phyloP scores from a whole-genome alignment of 345 rosid genomes.

The Viola odorata region DNA sequence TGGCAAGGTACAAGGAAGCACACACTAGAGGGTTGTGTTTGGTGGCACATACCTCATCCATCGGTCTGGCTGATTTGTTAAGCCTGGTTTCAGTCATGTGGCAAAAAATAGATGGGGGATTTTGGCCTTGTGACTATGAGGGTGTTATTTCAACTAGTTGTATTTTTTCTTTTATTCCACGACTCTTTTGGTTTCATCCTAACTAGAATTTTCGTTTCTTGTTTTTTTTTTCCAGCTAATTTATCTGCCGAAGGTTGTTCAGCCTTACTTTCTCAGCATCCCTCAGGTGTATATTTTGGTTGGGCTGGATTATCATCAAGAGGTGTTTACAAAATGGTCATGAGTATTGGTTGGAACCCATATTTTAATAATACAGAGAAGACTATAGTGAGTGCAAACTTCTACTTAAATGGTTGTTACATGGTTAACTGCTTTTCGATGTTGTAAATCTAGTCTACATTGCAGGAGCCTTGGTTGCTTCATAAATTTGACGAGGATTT shows the following conservation, averaged over 20 bases:
- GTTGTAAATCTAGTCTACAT: slow-evolving; percentile 5
- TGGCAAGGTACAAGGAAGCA: too few species aligned
- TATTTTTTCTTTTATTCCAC: too few species aligned
- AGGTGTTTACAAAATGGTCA: slow-evolving; percentile 83
- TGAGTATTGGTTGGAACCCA: slow-evolving; percentile 97
- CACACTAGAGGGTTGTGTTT: too few species aligned
- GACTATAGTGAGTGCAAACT: slow-evolving; percentile 62
- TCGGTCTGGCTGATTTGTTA: too few species aligned
- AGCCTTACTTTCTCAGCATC: slow-evolving; percentile 52
- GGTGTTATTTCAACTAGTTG: too few species aligned
- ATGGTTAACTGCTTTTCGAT: background rate
- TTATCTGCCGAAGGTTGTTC: slow-evolving; percentile 64
- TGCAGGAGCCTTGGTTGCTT: slow-evolving; percentile 94
- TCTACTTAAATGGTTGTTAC: background rate
- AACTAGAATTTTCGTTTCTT: too few species aligned
- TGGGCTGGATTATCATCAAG: slow-evolving; percentile 74
- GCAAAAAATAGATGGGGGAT: too few species aligned
- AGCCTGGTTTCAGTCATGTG: too few species aligned
- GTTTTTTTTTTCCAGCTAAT: slow-evolving; percentile 55
- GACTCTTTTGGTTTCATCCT: too few species aligned
- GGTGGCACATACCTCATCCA: too few species aligned
- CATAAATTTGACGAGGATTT: slow-evolving; percentile 76
- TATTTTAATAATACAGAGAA: slow-evolving; percentile 79
- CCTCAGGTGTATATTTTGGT: slow-evolving; percentile 94
- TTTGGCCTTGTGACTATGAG: too few species aligned